Conservation (phyloP, 257 asterid species). For the Lantana camara region DNA sequence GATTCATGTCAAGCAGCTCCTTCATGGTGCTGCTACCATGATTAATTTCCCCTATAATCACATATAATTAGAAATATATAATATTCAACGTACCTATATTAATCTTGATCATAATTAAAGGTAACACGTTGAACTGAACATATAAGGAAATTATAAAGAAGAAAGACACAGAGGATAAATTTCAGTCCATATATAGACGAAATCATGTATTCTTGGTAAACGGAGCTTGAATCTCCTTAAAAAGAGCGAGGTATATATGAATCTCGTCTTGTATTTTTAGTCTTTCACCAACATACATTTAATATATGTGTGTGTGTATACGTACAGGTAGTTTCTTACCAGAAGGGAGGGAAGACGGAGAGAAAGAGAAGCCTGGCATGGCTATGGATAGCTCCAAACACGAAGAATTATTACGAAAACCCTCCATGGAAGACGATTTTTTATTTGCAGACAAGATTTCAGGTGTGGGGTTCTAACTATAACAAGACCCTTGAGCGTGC, state of each 20-base stretch:
- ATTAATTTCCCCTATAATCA: conserved; percentile 42
- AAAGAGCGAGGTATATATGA: too few species aligned
- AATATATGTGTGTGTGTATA: background rate
- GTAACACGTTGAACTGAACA: too few species aligned
- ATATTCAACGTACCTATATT: too few species aligned
- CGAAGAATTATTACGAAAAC: conserved; percentile 34
- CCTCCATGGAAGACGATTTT: conserved; percentile 41
- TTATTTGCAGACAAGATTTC: conserved; percentile 25
- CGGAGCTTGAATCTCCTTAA: too few species aligned
- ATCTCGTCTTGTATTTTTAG: too few species aligned
- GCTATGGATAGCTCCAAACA: conserved; percentile 68
- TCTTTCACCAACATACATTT: too few species aligned
- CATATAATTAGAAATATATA: too few species aligned
- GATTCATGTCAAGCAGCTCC: conserved; percentile 65
- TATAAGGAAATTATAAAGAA: too few species aligned
- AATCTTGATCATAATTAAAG: too few species aligned
- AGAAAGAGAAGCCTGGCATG: conserved; percentile 64
- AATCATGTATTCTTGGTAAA: too few species aligned
- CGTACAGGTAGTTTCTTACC: conserved; percentile 35
- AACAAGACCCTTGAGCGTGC: too few species aligned
- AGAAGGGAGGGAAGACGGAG: conserved; percentile 49
- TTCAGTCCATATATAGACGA: background rate
- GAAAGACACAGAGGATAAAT: background rate
- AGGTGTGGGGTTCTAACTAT: background rate
- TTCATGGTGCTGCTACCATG: conserved; percentile 26